Base-by-base conservation (phyloP, 768 basidiomycete genomes). In the Coprinopsis marcescibilis region DNA sequence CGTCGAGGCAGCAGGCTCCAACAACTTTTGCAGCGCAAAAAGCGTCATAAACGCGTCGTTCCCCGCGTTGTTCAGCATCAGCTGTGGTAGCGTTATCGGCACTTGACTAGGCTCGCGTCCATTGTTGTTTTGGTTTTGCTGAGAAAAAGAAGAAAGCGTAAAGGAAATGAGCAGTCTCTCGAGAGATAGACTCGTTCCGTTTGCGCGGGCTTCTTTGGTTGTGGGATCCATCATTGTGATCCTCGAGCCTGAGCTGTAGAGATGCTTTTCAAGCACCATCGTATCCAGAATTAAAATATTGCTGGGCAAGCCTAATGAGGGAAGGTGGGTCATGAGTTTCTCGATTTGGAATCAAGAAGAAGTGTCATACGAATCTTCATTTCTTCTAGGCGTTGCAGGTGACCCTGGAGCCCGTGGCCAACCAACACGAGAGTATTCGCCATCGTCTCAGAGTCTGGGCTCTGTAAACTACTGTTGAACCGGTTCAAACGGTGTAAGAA, bases 31-130 rank as follows among this genome's bases (percentile, higher is more conserved):
- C 24, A 90, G 67, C 11, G 71, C 77, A 33, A 85, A 77, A 23
- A 91, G 73, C 42, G 68, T 66, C 69, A 85, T 69, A 56, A 85
- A 78, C 3, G 89, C 83, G 51, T 87, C 83, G 60, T 91, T 91
- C 12, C 88, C 88, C n/a, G 88, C 68, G 56, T 89, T 89, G 60
- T 85, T 78, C 49, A 83, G 58, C 12, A 62, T 58, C 48, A 76
- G 78, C 46, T 66, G 62, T 13, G 65, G 72, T 15, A 73, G 60
- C 50, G 37, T 14, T 17, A 44, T 33, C 29, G 27, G 48, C 4
- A n/a, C 35, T 24, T 23, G 41, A 64, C 39, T n/a, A 61, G 58
- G 3, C 43, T 7, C 56, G 45, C 1, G 53, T 23, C 25, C n/a
- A 26, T 38, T 25, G 37, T 1, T 29, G 26, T n/a, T 46, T 15